Evolutionary conservation across 129 eudicot genomes (phyloP), one percentile per base, ranked within the genome.

Genomic region (Artemisia argyi): DNA sequence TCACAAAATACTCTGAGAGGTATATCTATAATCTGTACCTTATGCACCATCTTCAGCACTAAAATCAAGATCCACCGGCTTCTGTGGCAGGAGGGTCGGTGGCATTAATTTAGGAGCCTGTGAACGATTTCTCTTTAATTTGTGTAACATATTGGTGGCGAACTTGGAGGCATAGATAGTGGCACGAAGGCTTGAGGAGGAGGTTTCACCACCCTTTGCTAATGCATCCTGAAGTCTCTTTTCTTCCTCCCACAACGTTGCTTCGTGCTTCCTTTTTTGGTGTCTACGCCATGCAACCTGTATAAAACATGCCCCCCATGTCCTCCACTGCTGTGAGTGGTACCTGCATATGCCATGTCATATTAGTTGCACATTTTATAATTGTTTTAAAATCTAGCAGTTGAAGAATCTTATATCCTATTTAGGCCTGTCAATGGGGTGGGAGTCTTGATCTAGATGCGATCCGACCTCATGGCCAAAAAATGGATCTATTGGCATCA

Each of bases 261-360:
- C 80, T 63, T 84, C 87, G 15, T 63, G 83, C 78, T 92, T 85
- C 83, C 75, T 85, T 76, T 78, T 86, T 66, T 85, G 79, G 68
- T 88, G 75, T n/a, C 83, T 73, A 10, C 91, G 85, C 98, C 98
- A 92, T 48, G 98, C 95, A 19, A 68, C 94, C 73, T 92, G 98
- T 87, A 92, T 92, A 71, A 85, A 87, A 79, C 91, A 82, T 32
- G 92, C 96, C 48, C 85, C 91, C 96, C 96, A 89, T 78, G 95
- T 81, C 82, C 83, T 92, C 96, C 96, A 92, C 39, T 89, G 98
- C 66, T 81, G 90, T 11, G 98, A 92, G 80, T 82, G 75, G 74
- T 73, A 81, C 86, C 96, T 92, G 85, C 58, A 32, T 52, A 35
- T 35, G 44, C 6, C 44, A 39, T 39, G 46, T 39, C 46, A 32